phyloP scores from a whole-genome alignment of 2,329 filamentous ascomycete species.

The Dothideomycetidae sp. region DNA sequence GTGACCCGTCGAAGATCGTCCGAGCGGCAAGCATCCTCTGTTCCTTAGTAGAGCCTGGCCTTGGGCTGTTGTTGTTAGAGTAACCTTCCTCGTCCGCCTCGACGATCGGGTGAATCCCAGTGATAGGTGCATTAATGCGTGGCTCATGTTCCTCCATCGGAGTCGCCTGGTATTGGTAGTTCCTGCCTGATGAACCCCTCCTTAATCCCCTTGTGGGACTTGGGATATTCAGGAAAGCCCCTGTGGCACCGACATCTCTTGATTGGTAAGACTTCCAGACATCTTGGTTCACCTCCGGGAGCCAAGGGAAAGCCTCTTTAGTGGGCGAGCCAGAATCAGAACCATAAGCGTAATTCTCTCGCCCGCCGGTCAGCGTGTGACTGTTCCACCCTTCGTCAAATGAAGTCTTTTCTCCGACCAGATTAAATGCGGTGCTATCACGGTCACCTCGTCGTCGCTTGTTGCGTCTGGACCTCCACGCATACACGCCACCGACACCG shows the following conservation, averaged over 20 bases:
- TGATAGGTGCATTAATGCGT: slow-evolving; percentile 35
- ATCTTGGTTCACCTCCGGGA: slow-evolving; percentile 3
- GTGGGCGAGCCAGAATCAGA: slow-evolving; percentile 9
- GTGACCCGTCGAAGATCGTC: slow-evolving; percentile 4
- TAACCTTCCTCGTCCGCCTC: slow-evolving; percentile 43
- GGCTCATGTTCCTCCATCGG: slow-evolving; percentile 34
- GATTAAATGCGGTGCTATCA: slow-evolving; percentile 6
- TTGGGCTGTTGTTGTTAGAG: slow-evolving; percentile 4
- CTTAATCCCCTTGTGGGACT: slow-evolving; percentile 35
- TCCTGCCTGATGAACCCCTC: slow-evolving; percentile 24
- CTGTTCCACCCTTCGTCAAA: slow-evolving; percentile 11
- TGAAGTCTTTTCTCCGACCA: slow-evolving; percentile 2
- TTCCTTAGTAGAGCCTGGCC: slow-evolving; percentile 3
- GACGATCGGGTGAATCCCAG: slow-evolving; percentile 48
- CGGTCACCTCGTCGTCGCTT: slow-evolving; percentile 24
- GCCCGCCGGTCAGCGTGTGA: slow-evolving; percentile 7
- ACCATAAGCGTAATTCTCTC: slow-evolving; percentile 8
- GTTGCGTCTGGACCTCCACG: slow-evolving; percentile 32
- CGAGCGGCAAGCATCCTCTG: slow-evolving; percentile 3
- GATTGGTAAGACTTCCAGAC: slow-evolving; percentile 8
- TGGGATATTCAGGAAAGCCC: slow-evolving; percentile 33
- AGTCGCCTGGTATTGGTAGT: slow-evolving; percentile 24
- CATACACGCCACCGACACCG: slow-evolving; percentile 29
- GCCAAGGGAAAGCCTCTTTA: slow-evolving; percentile 11
- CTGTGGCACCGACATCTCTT: slow-evolving; percentile 30